These are phyloP conservation scores for Chaetomium olivaceum DNA, from an alignment of 2,329 filamentous ascomycete species.

Conservation along the genomic window DNA sequence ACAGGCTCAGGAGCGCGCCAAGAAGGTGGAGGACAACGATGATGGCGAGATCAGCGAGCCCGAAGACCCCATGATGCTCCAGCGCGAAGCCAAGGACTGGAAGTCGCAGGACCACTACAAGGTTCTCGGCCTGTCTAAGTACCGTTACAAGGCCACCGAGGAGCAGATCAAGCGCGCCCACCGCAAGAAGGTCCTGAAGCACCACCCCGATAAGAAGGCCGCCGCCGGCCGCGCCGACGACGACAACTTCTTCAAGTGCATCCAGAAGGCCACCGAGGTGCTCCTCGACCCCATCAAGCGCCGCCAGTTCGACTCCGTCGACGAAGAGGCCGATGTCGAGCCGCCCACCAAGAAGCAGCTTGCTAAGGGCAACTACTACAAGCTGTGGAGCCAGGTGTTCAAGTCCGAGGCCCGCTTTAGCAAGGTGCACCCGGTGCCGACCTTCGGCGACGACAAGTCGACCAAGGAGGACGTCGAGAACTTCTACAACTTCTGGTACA, in stretches of 20 bases:
- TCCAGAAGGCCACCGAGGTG: conserved; percentile 95
- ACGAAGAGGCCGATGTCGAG: conserved; percentile 89
- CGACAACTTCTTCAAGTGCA: conserved; percentile 99
- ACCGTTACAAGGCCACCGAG: conserved; percentile 89
- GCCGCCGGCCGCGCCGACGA: conserved; percentile 84
- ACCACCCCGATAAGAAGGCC: conserved; percentile 98
- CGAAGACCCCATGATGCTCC: conserved; percentile 89
- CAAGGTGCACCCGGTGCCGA: conserved; percentile 83
- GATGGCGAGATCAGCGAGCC: conserved; percentile 88
- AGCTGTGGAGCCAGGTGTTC: conserved; percentile 89
- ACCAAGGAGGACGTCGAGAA: conserved; percentile 85
- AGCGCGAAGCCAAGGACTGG: conserved; percentile 97
- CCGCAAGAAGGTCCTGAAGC: conserved; percentile 98
- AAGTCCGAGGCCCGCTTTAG: conserved; percentile 92
- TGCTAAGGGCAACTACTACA: conserved; percentile 84
- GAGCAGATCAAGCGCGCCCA: conserved; percentile 99
- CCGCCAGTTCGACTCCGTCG: conserved; percentile 94
- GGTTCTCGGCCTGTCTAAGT: conserved; percentile 88
- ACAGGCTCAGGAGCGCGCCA: conserved; percentile 89
- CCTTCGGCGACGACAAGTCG: conserved; percentile 80
- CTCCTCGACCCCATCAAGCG: conserved; percentile 90
- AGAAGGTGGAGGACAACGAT: conserved; percentile 89
- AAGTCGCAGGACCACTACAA: conserved; percentile 99
- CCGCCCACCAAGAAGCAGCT: conserved; percentile 90
- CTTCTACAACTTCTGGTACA: conserved; percentile 99